Evolutionary conservation across 768 basidiomycete species (phyloP).

Genomic region (Boletellus emodensis): DNA sequence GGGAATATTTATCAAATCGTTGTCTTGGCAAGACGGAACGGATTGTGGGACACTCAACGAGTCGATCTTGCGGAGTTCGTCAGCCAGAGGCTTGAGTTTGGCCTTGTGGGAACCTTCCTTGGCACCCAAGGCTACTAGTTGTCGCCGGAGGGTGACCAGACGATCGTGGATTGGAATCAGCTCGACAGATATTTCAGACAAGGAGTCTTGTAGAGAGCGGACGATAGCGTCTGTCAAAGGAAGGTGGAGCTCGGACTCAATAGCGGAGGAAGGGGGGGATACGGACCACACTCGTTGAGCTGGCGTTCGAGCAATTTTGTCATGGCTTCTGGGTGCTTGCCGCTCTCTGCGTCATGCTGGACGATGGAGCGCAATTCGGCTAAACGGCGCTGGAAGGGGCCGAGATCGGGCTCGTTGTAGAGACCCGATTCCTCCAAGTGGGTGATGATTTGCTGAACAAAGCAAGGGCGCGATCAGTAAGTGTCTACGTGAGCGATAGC

Average conservation of each 20-base stretch:
- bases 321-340: slow-evolving; percentile 82
- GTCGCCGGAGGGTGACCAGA: slow-evolving; percentile 81
- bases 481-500: slow-evolving; percentile 18
- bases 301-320: slow-evolving; percentile 88
- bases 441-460: slow-evolving; percentile 79
- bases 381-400: slow-evolving; percentile 81
- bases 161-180: slow-evolving; percentile 88
- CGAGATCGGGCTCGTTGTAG: slow-evolving; percentile 88
- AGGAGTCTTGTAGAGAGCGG: slow-evolving; percentile 71
- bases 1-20: not conserved
- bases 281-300: slow-evolving; percentile 86
- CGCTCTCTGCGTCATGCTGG: slow-evolving; percentile 72
- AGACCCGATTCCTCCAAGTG: slow-evolving; percentile 95
- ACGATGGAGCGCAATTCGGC: slow-evolving; percentile 82
- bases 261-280: slow-evolving; percentile 3
- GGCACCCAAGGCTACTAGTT: slow-evolving; percentile 83
- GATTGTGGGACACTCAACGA: slow-evolving; percentile 66
- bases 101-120: slow-evolving; percentile 81
- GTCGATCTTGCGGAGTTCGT: slow-evolving; percentile 94
- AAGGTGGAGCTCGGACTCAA: not conserved
- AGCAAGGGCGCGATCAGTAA: slow-evolving; percentile 24
- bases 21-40: slow-evolving; percentile 13
- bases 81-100: slow-evolving; percentile 85
- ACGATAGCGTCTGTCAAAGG: slow-evolving; percentile 63
- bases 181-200: slow-evolving; percentile 85